Conservation (phyloP, 2,329 filamentous ascomycete genomes). For the Colletotrichum neosansevieriae region DNA sequence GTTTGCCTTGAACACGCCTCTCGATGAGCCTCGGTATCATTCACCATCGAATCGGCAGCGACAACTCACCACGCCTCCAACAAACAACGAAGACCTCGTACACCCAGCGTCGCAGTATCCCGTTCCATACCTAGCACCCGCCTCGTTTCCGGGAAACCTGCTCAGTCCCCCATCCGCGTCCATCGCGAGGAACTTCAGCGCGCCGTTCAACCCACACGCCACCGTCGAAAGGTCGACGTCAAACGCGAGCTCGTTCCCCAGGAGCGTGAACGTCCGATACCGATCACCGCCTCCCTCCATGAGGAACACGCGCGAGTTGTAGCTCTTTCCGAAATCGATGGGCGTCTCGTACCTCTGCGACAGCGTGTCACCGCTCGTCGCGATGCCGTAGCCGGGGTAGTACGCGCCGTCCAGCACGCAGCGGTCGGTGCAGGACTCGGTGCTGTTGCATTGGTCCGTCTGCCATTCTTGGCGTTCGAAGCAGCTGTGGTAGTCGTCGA, state of each 20-base stretch:
- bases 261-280: conserved; percentile 71
- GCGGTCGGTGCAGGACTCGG: conserved; percentile 55
- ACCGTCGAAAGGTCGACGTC: conserved; percentile 74
- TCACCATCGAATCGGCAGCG: neutral
- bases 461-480: conserved; percentile 58
- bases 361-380: conserved; percentile 58
- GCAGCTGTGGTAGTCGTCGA: conserved; percentile 58
- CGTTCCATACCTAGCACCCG: conserved; percentile 66
- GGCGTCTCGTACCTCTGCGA: conserved; percentile 65
- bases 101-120: conserved; percentile 65
- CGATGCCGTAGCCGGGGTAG: conserved; percentile 60
- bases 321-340: conserved; percentile 54
- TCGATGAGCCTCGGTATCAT: neutral
- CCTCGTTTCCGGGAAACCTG: conserved; percentile 57
- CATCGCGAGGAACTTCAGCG: conserved; percentile 71
- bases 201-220: conserved; percentile 74
- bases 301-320: conserved; percentile 67
- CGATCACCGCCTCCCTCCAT: conserved; percentile 62
- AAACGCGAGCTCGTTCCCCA: conserved; percentile 74
- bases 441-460: conserved; percentile 52
- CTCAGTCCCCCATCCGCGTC: conserved; percentile 61
- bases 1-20: conserved; percentile 47
- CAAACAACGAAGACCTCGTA: conserved; percentile 59
- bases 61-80: conserved; percentile 53
- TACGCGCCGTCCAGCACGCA: too few species aligned